Percentiles rank a stretch among this genome's conserved stretches.
Conservation (phyloP, 2,329 filamentous ascomycete species). For the Chaetomiaceae sp. region DNA sequence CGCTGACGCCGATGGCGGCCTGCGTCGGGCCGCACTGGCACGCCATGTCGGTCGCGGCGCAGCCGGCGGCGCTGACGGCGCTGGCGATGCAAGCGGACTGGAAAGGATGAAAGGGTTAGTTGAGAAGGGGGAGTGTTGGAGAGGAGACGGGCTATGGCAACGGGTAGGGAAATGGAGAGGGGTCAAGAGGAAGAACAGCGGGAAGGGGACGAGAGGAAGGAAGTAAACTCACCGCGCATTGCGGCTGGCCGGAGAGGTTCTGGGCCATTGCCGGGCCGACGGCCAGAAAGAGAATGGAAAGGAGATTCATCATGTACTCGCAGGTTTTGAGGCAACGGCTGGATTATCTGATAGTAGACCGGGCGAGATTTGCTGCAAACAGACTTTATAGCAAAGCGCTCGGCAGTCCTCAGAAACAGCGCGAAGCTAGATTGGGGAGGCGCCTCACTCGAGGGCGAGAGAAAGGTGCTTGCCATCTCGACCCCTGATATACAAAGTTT, state of each 20-base stretch:
- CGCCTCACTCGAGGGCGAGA: too few species aligned
- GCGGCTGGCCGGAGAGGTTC: constrained; percentile 31
- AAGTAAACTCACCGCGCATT: constrained; percentile 31
- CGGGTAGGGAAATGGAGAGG: too few species aligned
- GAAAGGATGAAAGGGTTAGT: neutral
- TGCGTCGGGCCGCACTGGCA: constrained; percentile 45
- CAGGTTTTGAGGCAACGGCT: too few species aligned
- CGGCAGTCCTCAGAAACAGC: too few species aligned
- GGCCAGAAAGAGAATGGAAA: constrained; percentile 21
- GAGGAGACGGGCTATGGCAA: too few species aligned
- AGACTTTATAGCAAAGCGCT: neutral
- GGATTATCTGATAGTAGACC: neutral
- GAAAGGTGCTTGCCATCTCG: too few species aligned
- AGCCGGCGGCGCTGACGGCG: constrained; percentile 42
- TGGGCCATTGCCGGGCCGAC: constrained; percentile 29
- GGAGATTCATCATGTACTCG: constrained; percentile 30
- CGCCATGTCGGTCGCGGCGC: constrained; percentile 37
- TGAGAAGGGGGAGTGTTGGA: neutral
- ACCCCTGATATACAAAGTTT: too few species aligned
- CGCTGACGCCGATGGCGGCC: constrained; percentile 27
- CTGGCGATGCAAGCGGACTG: constrained; percentile 42
- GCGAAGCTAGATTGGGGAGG: too few species aligned
- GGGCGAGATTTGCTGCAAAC: neutral
- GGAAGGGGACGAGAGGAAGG: neutral
- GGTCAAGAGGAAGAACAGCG: too few species aligned